Base-by-base conservation (phyloP, 1,284 basidiomycete species). In the Anthracocystis panici-leucophaei region DNA sequence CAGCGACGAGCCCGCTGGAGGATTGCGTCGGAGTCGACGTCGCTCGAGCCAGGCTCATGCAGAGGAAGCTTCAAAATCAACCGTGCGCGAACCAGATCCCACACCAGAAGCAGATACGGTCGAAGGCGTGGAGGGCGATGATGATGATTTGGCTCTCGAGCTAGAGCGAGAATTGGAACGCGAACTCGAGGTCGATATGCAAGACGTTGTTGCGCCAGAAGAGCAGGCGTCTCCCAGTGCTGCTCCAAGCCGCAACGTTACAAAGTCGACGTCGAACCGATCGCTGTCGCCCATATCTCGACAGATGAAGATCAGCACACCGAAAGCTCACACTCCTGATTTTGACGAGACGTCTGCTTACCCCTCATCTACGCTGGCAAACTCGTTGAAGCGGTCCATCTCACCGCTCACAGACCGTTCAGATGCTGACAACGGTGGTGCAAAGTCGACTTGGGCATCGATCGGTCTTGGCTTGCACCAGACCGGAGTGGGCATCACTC, bases 91-190 rank as follows among this genome's bases (percentile, higher is more conserved):
- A 7, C 7, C 35, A 8, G 9, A 35, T 12, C 20, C 29, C 23
- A 10, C 44, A 14, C 20, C 21, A 4, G 31, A 50, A 25, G 20
- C 14, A 9, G 25, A 57, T 11, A 25, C 9, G 23, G 18, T 16
- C 14, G 23, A 49, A 21, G 20, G 0, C 3, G 5, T 25, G 31
- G 71, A 74, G 29, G 58, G 18, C 3, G 65, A 66, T 0, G 73
- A 75, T 6, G 68, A 71, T 11, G 68, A 66, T 12, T 48, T 75
- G 35, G 73, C 73, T n/a, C 65, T 71, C 8, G 57, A 64, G 42
- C 60, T 75, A 10, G 73, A 75, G 41, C 56, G 64, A 3, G 73
- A 75, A n/a, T 40, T 75, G 25, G 68, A 75, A 49, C 59, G 63
- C 25, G 66, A 70, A 35, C 31, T 70, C 11, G 72, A 70, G 10